These are phyloP conservation scores for Naganishia antarctica DNA, from an alignment of 768 basidiomycete genomes.

Conservation along the genomic window DNA sequence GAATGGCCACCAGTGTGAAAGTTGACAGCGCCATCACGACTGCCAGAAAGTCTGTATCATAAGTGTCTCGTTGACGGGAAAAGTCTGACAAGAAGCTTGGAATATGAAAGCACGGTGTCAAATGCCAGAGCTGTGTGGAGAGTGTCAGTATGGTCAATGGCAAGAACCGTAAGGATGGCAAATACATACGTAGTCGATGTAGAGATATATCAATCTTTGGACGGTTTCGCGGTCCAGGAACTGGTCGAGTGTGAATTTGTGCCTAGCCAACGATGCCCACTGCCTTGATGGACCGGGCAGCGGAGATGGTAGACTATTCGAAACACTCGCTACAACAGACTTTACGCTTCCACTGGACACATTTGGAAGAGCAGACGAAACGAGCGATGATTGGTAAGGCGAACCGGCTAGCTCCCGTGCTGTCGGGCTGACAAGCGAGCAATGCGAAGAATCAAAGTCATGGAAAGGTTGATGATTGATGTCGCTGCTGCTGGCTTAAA, in stretches of 20 bases:
- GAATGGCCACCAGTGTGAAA: constrained; percentile 1
- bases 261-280: neutral
- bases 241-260: neutral
- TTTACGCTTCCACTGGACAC: neutral
- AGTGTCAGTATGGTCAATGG: neutral
- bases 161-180: neutral
- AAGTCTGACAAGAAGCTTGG: constrained; percentile 20
- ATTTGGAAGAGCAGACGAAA: neutral
- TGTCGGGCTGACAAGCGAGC: too few relatives aligned
- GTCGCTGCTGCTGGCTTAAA: too few relatives aligned
- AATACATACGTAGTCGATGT: constrained; percentile 11
- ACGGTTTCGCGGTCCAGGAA: constrained; percentile 11
- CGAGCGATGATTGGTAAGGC: neutral
- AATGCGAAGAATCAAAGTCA: too few relatives aligned
- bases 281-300: neutral
- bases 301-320: neutral
- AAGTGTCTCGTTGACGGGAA: neutral
- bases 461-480: too few relatives aligned
- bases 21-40: constrained; percentile 19
- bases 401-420: too few relatives aligned
- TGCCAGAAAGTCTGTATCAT: constrained; percentile 20
- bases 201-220: constrained; percentile 13
- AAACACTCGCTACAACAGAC: neutral
- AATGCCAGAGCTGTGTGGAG: constrained; percentile 13
- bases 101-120: constrained; percentile 24